Evolutionary conservation across 1,284 basidiomycete genomes (phyloP).

Genomic region (Lignosus rhinocerotis): DNA sequence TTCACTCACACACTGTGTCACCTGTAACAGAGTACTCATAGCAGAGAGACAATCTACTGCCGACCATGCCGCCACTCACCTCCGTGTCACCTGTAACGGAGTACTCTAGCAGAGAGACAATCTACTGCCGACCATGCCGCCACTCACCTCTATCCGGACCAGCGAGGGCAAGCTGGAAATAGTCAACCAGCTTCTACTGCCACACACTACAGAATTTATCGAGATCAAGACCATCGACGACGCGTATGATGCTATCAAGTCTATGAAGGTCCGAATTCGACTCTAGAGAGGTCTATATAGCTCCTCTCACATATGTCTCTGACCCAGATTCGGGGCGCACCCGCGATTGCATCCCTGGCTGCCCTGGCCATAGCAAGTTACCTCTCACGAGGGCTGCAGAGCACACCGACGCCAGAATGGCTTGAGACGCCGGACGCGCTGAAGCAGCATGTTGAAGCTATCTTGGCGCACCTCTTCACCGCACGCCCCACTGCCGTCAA

Average conservation of each 20-base stretch:
- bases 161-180: slow-evolving; percentile 75
- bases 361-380: slow-evolving; percentile 75
- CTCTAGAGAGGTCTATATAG: neutral
- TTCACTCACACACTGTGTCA: neutral
- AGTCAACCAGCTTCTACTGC: slow-evolving; percentile 82
- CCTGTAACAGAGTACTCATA: neutral
- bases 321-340: slow-evolving; percentile 84
- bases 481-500: slow-evolving; percentile 95
- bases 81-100: too few species aligned
- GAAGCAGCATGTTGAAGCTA: slow-evolving; percentile 50
- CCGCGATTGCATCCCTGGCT: slow-evolving; percentile 91
- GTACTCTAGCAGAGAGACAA: neutral
- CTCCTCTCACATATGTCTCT: neutral
- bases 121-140: slow-evolving; percentile 13
- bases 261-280: slow-evolving; percentile 75
- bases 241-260: slow-evolving; percentile 88
- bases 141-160: slow-evolving; percentile 64
- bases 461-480: slow-evolving; percentile 74
- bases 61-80: slow-evolving; percentile 36
- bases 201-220: slow-evolving; percentile 78
- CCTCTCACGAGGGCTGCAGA: slow-evolving; percentile 48
- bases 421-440: slow-evolving; percentile 51
- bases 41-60: neutral
- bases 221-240: slow-evolving; percentile 73
- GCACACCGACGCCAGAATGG: slow-evolving; percentile 47